Base-by-base conservation (phyloP, 305 asterid genomes). In the Fraxinus xanthoxyloides region DNA sequence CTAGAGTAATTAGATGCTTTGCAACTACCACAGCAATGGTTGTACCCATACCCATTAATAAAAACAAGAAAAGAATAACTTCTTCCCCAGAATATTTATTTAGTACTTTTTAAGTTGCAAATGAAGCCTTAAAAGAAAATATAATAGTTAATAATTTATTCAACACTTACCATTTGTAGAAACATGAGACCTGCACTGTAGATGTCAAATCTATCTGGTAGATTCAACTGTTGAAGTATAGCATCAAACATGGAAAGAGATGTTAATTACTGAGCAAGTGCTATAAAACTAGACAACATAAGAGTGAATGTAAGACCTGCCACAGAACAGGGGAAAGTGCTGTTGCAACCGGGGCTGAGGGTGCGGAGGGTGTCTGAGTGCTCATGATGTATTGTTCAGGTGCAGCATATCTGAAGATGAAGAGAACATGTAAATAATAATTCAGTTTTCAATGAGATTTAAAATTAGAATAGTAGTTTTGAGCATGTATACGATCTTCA, bases 301-400 rank as follows among this genome's bases (percentile, higher is more conserved):
- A 80, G 17, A 61, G 59, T 34, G 5, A 13, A 69, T 24, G 36
- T 9, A 79, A 74, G 81, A 95, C 98, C 99, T 95, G 99, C 99
- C 99, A 96, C 34, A 95, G 85, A 76, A 94, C 97, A 54, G 98
- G 98, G 82, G 99, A 96, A 82, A 96, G 98, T 59, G 97, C 98
- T 7, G 98, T 77, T 7, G 99, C 99, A 70, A 96, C 98, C 4
- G 98, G 99, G 56, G 89, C 97, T 0, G 99, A 94, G 34, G 99
- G 99, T 28, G 99, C 98, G 1, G 98, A 96, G 6, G 99, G 99
- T 31, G 99, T 96, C 89, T 96, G 98, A 80, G 99, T 96, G 87
- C 99, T 95, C 99, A 95, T 95, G 75, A 95, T 94, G 83, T 94
- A 95, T 82, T 94, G 99, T 86, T 95, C 99, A 19, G 99, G 99